phyloP scores from a whole-genome alignment of 2,329 filamentous ascomycete species.

The Trichothecium roseum region DNA sequence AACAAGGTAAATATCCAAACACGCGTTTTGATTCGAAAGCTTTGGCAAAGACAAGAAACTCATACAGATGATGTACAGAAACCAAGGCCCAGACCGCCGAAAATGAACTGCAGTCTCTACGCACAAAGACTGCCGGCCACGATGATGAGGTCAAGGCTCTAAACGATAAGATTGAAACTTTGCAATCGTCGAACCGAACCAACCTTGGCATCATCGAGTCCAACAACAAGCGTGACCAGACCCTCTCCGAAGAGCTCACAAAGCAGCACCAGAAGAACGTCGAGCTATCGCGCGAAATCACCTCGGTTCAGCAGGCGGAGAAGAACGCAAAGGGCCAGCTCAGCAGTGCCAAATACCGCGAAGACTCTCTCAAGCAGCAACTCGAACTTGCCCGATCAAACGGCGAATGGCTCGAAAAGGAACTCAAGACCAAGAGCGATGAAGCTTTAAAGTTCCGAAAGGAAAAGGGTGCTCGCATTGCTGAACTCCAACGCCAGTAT shows the following conservation, averaged over 20 bases:
- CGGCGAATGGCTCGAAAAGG: slow-evolving; percentile 85
- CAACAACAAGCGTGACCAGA: slow-evolving; percentile 79
- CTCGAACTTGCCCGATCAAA: slow-evolving; percentile 80
- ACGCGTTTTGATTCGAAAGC: too few species aligned
- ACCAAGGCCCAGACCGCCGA: slow-evolving; percentile 64
- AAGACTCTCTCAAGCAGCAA: slow-evolving; percentile 84
- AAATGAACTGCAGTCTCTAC: slow-evolving; percentile 69
- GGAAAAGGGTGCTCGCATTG: slow-evolving; percentile 83
- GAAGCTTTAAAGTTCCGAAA: slow-evolving; percentile 88
- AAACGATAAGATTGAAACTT: slow-evolving; percentile 70
- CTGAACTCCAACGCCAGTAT: slow-evolving; percentile 77
- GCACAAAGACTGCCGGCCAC: slow-evolving; percentile 63
- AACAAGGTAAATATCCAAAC: slow-evolving; percentile 56
- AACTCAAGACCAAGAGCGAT: slow-evolving; percentile 79
- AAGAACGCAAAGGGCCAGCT: slow-evolving; percentile 73
- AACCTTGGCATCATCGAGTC: slow-evolving; percentile 81
- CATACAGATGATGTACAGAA: slow-evolving; percentile 40
- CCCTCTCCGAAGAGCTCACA: slow-evolving; percentile 75
- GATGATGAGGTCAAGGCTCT: slow-evolving; percentile 67
- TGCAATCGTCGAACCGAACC: slow-evolving; percentile 88
- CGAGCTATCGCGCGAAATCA: slow-evolving; percentile 73
- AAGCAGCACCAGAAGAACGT: slow-evolving; percentile 83
- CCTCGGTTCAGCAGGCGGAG: slow-evolving; percentile 69
- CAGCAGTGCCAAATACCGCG: slow-evolving; percentile 77
- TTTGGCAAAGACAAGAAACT: too few species aligned